phyloP scores from a whole-genome alignment of 164 flowering plant genomes.

The Magnolia sinica region DNA sequence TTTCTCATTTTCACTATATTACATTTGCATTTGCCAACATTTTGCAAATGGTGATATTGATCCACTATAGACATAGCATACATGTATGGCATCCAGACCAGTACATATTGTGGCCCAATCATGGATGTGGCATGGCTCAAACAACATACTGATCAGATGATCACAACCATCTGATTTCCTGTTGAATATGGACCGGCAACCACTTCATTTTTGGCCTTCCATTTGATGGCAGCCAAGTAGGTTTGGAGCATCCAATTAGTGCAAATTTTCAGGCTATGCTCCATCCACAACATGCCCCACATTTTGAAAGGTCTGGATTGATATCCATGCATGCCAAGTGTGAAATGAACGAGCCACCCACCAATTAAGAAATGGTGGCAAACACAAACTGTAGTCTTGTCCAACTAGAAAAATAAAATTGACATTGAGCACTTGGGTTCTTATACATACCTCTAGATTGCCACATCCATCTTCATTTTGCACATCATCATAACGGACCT shows the following conservation, averaged over 20 bases:
- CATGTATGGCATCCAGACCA: no score
- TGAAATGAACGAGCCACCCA: not conserved
- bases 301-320: not conserved
- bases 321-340: not conserved
- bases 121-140: no score
- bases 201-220: no score
- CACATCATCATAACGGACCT: conserved; percentile 74
- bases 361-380: not conserved
- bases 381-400: not conserved
- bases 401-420: not conserved
- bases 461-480: conserved; percentile 64
- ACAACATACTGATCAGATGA: no score
- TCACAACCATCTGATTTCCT: no score
- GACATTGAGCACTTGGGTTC: not conserved
- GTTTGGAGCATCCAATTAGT: not conserved
- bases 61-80: no score
- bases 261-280: not conserved
- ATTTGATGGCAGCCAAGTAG: not conserved
- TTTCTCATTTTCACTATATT: no score
- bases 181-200: no score
- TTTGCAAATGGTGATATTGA: no score
- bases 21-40: no score
- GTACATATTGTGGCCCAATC: no score
- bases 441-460: conserved; percentile 72
- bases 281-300: not conserved